Percentiles rank a stretch among this genome's conserved stretches.
Evolutionary conservation across 1,284 basidiomycete genomes (phyloP).

Genomic region (Phlebopus sp.): DNA sequence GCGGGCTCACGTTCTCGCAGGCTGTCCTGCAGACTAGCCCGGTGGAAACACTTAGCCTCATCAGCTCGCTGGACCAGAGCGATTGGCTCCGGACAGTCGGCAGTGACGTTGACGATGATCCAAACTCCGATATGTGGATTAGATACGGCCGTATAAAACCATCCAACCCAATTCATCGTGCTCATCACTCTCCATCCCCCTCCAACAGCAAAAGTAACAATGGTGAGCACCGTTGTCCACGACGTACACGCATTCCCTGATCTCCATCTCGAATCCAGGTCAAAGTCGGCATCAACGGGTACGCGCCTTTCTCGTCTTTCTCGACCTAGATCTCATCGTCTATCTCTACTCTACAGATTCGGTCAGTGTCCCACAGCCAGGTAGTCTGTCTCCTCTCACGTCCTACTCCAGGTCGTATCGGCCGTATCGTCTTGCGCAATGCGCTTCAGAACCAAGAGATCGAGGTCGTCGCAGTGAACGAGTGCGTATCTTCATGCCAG

Average conservation of each 20-base stretch:
- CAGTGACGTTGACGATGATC: conserved; percentile 8
- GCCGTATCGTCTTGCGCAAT: conserved; percentile 97
- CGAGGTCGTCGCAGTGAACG: conserved; percentile 86
- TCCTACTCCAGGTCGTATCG: conserved; percentile 80
- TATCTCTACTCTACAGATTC: conserved; percentile 53
- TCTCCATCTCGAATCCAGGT: conserved; percentile 37
- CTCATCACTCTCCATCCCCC: conserved; percentile 4
- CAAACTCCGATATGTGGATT: conserved; percentile 31
- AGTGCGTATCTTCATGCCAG: conserved; percentile 50
- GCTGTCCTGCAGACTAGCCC: conserved; percentile 6
- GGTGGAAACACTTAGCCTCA: conserved; percentile 4
- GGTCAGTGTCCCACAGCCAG: conserved; percentile 49
- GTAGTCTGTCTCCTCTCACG: conserved; percentile 1
- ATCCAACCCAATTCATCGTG: conserved; percentile 4
- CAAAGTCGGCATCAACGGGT: conserved; percentile 95
- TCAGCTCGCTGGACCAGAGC: conserved; percentile 3
- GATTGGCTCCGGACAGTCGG: conserved; percentile 5
- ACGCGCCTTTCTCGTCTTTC: conserved; percentile 22
- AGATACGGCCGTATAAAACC: conserved; percentile 16
- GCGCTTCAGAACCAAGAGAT: conserved; percentile 78
- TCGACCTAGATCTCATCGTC: conserved; percentile 15
- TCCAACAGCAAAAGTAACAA: conserved; percentile 15
- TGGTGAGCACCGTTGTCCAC: conserved; percentile 18
- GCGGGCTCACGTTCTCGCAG: conserved; percentile 12
- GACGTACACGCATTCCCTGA: conserved; percentile 5